Percentiles rank a stretch among this genome's conserved stretches.
These are phyloP conservation scores for Aspergillus kassunensis DNA, from an alignment of 495 filamentous ascomycete species.

Conservation along the genomic window DNA sequence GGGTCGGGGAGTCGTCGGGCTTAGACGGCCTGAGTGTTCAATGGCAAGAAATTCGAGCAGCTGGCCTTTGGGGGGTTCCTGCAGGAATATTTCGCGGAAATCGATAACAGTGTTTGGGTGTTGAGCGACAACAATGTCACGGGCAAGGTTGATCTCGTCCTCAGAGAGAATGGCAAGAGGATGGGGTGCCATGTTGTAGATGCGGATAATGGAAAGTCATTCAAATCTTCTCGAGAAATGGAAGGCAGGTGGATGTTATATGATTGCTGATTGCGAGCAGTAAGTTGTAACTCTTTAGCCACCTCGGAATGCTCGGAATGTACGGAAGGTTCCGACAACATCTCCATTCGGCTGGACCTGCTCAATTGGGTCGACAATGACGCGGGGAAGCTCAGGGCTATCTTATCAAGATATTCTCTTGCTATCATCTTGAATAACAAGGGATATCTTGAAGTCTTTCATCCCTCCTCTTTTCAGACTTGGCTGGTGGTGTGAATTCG, in stretches of 20 bases:
- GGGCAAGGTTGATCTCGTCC: slow-evolving; percentile 44
- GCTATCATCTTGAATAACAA: no score
- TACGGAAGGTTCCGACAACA: background rate
- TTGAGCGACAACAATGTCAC: slow-evolving; percentile 40
- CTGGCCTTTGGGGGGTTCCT: slow-evolving; percentile 49
- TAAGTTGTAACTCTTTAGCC: background rate
- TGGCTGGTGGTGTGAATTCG: no score
- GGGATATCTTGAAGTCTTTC: no score
- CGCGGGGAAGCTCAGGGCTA: no score
- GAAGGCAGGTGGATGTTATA: no score
- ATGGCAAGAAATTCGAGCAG: slow-evolving; percentile 45
- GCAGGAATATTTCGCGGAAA: slow-evolving; percentile 50
- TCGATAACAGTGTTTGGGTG: slow-evolving; percentile 44
- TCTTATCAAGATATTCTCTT: no score
- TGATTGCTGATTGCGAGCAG: no score
- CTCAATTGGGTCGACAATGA: background rate
- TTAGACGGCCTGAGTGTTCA: slow-evolving; percentile 46
- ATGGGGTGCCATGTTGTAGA: slow-evolving; percentile 31
- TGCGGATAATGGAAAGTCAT: no score
- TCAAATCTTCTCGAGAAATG: no score
- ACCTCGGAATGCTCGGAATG: slow-evolving; percentile 8
- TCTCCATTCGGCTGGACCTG: background rate
- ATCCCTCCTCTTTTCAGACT: no score
- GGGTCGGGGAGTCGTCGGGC: slow-evolving; percentile 46
- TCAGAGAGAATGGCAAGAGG: slow-evolving; percentile 45